Base-by-base conservation (phyloP, 2,329 filamentous ascomycete species). In the Trichoderma sp. region DNA sequence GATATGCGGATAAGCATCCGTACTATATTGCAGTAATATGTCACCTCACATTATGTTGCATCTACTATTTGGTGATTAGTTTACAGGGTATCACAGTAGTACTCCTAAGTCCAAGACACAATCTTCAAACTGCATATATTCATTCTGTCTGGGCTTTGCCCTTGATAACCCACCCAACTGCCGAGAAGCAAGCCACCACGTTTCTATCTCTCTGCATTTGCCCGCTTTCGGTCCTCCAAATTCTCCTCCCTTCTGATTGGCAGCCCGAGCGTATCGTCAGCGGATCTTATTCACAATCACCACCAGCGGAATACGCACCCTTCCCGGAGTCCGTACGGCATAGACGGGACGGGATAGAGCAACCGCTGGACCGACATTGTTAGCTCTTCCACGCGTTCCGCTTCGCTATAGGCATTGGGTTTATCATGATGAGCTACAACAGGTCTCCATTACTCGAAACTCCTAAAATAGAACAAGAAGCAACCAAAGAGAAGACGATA, bases 291-390 rank as follows among this genome's bases (percentile, higher is more conserved):
- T 14, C 29, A 27, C 16, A 38, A 69, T 41, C n/a, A 35, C 16
- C 66, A 56, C 21, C 66, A 64, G 62, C 31, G 59, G 68, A 71
- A 63, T 71, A 50, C 68, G 56, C 35, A 71, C 41, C 27, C n/a
- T 71, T 21, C 60, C 68, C 68, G 56, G 56, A 71, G 8, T 63
- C 59, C 59, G 67, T 38, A 31, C 27, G 41, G 41, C 66, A 69
- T 16, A 21, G 45, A 53, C 45, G 45, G 45, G 45, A 53, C n/a
- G 45, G 45, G 45, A 53, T 53, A 53, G 45, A 53, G n/a, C 45
- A 53, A 6, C 45, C 11, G 9, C 45, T 53, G n/a, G 45, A 12
- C 45, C 45, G 45, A 53, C n/a, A 35, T 29, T 33, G n/a, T 6
- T 21, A 45, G 41, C 21, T 21, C 66, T 35, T 69, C 66, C 66